A percentile compares a stretch with the other conserved stretches of the same genome.
These are phyloP conservation scores for Prunus campanulata DNA, from an alignment of 306 rosid genomes.

Conservation along the genomic window DNA sequence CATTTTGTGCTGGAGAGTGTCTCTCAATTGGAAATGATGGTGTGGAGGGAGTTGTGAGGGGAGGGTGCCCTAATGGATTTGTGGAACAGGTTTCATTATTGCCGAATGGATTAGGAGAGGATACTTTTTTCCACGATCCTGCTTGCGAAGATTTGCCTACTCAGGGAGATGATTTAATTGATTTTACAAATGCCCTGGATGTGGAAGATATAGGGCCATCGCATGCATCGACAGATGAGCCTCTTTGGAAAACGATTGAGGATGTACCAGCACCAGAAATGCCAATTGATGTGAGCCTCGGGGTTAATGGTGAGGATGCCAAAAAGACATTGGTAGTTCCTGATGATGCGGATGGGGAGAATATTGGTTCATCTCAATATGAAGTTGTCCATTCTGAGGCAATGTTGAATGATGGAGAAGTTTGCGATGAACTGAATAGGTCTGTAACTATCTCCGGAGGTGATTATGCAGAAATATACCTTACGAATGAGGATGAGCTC, in stretches of 20 bases:
- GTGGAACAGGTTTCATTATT: not conserved
- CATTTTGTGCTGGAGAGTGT: not conserved
- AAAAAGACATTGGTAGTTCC: conserved; percentile 19
- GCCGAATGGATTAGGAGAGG: not conserved
- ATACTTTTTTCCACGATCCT: conserved; percentile 8
- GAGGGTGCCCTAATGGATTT: conserved; percentile 3
- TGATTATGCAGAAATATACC: conserved; percentile 27
- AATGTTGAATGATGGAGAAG: conserved; percentile 12
- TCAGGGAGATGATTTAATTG: conserved; percentile 32
- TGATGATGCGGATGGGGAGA: conserved; percentile 25
- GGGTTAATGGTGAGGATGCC: conserved; percentile 9
- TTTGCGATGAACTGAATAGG: conserved; percentile 24
- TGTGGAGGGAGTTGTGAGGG: not conserved
- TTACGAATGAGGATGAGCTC: conserved; percentile 34
- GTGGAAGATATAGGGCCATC: conserved; percentile 40
- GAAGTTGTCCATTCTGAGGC: conserved; percentile 1
- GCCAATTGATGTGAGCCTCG: conserved; percentile 39
- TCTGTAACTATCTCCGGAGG: conserved; percentile 26
- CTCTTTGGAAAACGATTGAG: conserved; percentile 60
- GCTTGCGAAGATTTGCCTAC: conserved; percentile 11
- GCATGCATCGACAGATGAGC: conserved; percentile 36
- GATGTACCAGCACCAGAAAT: conserved; percentile 50
- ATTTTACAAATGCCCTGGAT: conserved; percentile 30
- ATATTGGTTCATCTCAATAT: conserved; percentile 11
- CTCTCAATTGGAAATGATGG: not conserved